Conservation (phyloP, 2,329 filamentous ascomycete species). For the Dothistroma septosporum region DNA sequence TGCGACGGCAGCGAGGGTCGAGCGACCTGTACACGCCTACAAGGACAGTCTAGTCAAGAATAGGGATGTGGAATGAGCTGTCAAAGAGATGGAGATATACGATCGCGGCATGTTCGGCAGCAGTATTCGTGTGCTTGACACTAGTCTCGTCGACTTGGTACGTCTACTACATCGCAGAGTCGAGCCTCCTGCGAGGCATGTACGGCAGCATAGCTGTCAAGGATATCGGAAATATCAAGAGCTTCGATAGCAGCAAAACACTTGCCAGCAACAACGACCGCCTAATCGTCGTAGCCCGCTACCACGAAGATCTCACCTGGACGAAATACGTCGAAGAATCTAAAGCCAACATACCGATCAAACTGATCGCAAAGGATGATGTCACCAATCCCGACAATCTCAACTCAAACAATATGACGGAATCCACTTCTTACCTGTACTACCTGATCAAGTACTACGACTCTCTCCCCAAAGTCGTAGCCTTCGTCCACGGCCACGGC, state of each 20-base stretch:
- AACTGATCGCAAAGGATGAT: neutral
- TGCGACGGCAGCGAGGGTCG: neutral
- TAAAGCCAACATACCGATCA: neutral
- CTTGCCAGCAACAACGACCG: neutral
- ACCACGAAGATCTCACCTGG: neutral
- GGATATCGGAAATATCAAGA: neutral
- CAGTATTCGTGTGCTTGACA: neutral
- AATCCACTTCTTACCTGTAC: neutral
- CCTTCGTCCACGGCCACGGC: neutral
- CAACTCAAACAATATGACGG: neutral
- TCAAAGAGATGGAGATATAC: neutral
- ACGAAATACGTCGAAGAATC: neutral
- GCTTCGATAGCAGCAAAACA: neutral
- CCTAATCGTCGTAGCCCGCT: neutral
- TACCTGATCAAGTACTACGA: conserved; percentile 1
- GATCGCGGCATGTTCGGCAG: neutral
- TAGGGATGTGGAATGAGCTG: neutral
- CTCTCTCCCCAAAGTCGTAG: neutral
- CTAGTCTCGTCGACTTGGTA: neutral
- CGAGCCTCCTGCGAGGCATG: neutral
- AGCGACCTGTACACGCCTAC: neutral
- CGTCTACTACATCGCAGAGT: neutral
- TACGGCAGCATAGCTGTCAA: neutral
- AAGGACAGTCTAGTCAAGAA: neutral
- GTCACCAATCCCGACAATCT: neutral